These are phyloP conservation scores for Ustilago curta DNA, from an alignment of 1,284 basidiomycete species.

Conservation along the genomic window DNA sequence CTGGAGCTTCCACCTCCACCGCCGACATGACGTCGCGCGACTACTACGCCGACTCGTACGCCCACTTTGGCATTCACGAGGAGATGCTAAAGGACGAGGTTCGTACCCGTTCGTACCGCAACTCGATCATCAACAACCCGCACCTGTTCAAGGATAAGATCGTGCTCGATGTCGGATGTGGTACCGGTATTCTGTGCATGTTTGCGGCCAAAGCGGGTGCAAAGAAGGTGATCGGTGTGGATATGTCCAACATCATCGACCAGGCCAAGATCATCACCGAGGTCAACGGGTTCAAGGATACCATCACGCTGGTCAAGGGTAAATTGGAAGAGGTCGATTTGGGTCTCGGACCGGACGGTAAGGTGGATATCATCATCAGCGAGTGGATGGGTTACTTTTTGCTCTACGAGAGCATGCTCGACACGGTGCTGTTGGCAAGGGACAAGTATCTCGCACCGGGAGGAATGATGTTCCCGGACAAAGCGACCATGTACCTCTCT, in stretches of 20 bases:
- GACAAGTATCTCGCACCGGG: constrained; percentile 90
- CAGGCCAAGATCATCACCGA: constrained; percentile 97
- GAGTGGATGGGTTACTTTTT: constrained; percentile 91
- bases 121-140: constrained; percentile 92
- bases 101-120: constrained; percentile 93
- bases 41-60: constrained; percentile 69
- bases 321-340: constrained; percentile 88
- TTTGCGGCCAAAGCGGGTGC: constrained; percentile 98
- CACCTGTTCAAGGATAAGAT: constrained; percentile 84
- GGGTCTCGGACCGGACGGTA: constrained; percentile 70
- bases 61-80: constrained; percentile 70
- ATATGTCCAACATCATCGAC: constrained; percentile 99
- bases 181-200: constrained; percentile 98
- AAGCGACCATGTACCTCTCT: constrained; percentile 90
- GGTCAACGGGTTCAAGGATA: constrained; percentile 94
- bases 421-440: constrained; percentile 94
- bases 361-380: constrained; percentile 93
- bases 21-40: constrained; percentile 64
- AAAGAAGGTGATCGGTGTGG: constrained; percentile 85
- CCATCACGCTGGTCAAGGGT: constrained; percentile 93
- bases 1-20: constrained; percentile 34
- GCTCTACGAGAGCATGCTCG: constrained; percentile 99
- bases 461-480: constrained; percentile 96
- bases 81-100: constrained; percentile 99
- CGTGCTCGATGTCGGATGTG: constrained; percentile 97